phyloP scores from a whole-genome alignment of 495 filamentous ascomycete species.

The Aspergillus nanangensis region DNA sequence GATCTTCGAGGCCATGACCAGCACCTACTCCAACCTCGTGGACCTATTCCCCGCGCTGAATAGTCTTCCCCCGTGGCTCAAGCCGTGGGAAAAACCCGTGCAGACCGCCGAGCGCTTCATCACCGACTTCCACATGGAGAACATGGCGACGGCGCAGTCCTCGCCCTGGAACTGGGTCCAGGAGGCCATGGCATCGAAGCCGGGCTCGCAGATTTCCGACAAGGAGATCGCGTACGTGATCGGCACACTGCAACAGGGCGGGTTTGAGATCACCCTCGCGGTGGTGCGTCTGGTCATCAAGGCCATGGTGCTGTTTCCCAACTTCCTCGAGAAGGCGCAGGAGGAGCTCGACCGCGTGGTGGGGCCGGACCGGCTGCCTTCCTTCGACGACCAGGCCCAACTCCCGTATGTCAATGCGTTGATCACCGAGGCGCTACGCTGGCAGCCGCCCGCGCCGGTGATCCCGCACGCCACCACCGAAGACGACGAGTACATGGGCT shows the following conservation, averaged over 20 bases:
- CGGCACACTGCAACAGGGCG: constrained; percentile 32
- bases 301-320: constrained; percentile 18
- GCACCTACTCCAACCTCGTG: constrained; percentile 15
- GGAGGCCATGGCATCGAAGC: neutral
- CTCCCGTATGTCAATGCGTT: constrained; percentile 49
- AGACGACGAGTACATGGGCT: constrained; percentile 52
- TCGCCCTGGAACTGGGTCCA: constrained; percentile 4
- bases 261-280: constrained; percentile 26
- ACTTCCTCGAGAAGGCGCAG: constrained; percentile 12
- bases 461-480: constrained; percentile 51
- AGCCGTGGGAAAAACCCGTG: constrained; percentile 49
- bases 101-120: neutral
- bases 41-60: constrained; percentile 39
- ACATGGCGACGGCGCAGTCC: neutral
- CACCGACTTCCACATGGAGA: neutral
- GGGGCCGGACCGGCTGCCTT: constrained; percentile 34
- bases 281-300: constrained; percentile 22
- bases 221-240: constrained; percentile 27
- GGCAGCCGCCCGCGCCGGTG: constrained; percentile 53
- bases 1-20: constrained; percentile 12
- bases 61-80: constrained; percentile 34
- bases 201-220: constrained; percentile 8
- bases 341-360: constrained; percentile 27
- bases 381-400: constrained; percentile 40
- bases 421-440: constrained; percentile 56